Evolutionary conservation across 371 early-diverging fungal species (phyloP).

Genomic region (Sporodiniella umbellata): DNA sequence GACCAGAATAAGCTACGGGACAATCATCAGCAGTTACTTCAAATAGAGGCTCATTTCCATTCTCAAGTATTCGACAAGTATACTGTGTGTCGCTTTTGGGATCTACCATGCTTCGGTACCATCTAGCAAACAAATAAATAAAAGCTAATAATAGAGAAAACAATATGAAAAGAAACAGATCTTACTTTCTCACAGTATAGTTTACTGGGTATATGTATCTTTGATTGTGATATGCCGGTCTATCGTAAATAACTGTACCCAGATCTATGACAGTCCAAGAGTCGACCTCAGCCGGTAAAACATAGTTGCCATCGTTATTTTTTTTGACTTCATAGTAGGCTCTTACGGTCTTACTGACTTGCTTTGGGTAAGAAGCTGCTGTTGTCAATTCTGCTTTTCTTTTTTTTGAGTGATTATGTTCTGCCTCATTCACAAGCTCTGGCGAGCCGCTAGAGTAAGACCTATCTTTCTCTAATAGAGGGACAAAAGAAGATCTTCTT

Average conservation of each 20-base stretch:
- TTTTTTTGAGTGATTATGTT: not conserved
- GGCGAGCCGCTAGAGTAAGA: not conserved
- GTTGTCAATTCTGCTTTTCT: not conserved
- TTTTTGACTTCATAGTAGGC: constrained; percentile 55
- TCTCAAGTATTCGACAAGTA: constrained; percentile 79
- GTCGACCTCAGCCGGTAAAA: constrained; percentile 81
- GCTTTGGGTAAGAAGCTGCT: constrained; percentile 6
- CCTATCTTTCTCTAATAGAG: constrained; percentile 5
- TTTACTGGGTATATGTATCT: constrained; percentile 94
- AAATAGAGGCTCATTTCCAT: constrained; percentile 74
- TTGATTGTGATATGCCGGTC: constrained; percentile 84
- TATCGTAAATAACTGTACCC: constrained; percentile 77
- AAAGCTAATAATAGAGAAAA: not conserved
- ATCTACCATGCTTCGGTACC: constrained; percentile 79
- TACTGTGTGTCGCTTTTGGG: constrained; percentile 68
- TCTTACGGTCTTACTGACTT: constrained; percentile 33
- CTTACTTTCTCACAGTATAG: constrained; percentile 63
- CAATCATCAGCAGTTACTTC: constrained; percentile 52
- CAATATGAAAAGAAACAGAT: not conserved
- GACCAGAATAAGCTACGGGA: constrained; percentile 44
- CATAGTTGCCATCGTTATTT: constrained; percentile 69
- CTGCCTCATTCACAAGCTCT: not conserved
- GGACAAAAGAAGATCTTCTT: constrained; percentile 18
- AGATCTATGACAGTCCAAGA: constrained; percentile 73
- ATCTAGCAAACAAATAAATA: constrained; percentile 29